Evolutionary conservation across 225 moss, liverwort and hornwort species (phyloP).

Genomic region (Pleurozium schreberi): DNA sequence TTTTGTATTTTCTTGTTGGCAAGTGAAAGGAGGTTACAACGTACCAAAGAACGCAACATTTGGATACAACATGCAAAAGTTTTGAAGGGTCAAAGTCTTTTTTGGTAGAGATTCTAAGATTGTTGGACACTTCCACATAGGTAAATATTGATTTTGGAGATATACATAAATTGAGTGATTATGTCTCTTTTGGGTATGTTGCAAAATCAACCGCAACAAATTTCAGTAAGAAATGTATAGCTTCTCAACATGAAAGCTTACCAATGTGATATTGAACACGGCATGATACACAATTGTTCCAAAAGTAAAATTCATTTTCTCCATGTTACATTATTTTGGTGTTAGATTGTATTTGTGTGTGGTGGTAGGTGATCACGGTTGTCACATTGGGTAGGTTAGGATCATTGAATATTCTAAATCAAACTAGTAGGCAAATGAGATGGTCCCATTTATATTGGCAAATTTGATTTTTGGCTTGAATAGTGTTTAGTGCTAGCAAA

Average conservation of each 20-base stretch:
- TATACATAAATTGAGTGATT: not conserved
- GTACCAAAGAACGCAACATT: not conserved
- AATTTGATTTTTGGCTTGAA: too few relatives aligned
- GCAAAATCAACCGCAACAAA: not conserved
- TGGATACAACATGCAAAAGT: not conserved
- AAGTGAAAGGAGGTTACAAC: not conserved
- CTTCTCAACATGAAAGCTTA: not conserved
- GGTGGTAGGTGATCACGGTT: too few relatives aligned
- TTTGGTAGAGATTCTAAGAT: not conserved
- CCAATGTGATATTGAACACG: too few relatives aligned
- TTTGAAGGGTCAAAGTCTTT: not conserved
- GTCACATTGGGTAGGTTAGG: too few relatives aligned
- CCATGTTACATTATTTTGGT: too few relatives aligned
- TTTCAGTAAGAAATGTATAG: not conserved
- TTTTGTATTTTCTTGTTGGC: not conserved
- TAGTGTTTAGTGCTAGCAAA: too few relatives aligned
- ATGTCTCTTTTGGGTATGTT: not conserved
- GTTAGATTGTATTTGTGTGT: too few relatives aligned
- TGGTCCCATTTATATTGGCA: too few relatives aligned
- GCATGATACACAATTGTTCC: too few relatives aligned
- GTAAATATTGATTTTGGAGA: not conserved
- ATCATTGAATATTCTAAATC: accelerated
- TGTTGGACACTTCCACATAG: not conserved
- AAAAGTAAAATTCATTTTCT: too few relatives aligned
- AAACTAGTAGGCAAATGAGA: too few relatives aligned